Percentiles rank a stretch among this genome's conserved stretches.
phyloP scores from a whole-genome alignment of 2,329 filamentous ascomycete genomes.

The Ophiocordyceps camponoti-rufipedis region DNA sequence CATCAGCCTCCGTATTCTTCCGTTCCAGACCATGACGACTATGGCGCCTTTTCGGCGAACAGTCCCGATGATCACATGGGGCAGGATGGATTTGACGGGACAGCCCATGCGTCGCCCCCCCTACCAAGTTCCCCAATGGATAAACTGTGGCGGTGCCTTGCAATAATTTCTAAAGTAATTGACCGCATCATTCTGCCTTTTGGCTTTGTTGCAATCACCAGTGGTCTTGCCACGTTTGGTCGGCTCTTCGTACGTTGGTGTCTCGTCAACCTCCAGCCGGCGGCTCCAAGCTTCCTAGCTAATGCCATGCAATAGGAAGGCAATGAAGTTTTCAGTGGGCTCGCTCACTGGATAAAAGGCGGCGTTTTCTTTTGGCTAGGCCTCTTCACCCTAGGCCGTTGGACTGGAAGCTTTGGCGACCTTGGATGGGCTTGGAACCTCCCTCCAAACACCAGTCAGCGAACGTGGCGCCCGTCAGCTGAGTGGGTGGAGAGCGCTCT shows the following conservation, averaged over 20 bases:
- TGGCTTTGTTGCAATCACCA: slow-evolving; percentile 54
- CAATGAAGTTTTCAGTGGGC: slow-evolving; percentile 54
- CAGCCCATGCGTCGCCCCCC: too few relatives aligned
- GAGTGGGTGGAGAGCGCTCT: slow-evolving; percentile 82
- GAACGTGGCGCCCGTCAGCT: slow-evolving; percentile 55
- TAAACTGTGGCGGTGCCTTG: slow-evolving; percentile 40
- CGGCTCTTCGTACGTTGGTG: slow-evolving; percentile 58
- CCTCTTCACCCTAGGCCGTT: slow-evolving; percentile 69
- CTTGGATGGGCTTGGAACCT: slow-evolving; percentile 94
- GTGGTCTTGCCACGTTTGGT: slow-evolving; percentile 58
- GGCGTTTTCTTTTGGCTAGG: slow-evolving; percentile 93
- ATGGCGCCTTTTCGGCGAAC: too few relatives aligned
- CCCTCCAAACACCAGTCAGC: slow-evolving; percentile 38
- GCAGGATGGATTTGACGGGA: too few relatives aligned
- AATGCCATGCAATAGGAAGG: slow-evolving; percentile 33
- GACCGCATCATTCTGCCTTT: slow-evolving; percentile 64
- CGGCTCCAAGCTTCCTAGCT: too few relatives aligned
- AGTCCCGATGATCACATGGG: too few relatives aligned
- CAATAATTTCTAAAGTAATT: slow-evolving; percentile 44
- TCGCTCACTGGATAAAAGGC: slow-evolving; percentile 90
- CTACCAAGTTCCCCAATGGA: too few relatives aligned
- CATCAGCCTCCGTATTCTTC: too few relatives aligned
- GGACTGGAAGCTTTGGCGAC: slow-evolving; percentile 78
- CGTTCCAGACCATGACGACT: too few relatives aligned
- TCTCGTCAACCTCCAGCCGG: neutral